phyloP scores from a whole-genome alignment of 768 basidiomycete genomes.

The Tylopilus vinaceipallidus region DNA sequence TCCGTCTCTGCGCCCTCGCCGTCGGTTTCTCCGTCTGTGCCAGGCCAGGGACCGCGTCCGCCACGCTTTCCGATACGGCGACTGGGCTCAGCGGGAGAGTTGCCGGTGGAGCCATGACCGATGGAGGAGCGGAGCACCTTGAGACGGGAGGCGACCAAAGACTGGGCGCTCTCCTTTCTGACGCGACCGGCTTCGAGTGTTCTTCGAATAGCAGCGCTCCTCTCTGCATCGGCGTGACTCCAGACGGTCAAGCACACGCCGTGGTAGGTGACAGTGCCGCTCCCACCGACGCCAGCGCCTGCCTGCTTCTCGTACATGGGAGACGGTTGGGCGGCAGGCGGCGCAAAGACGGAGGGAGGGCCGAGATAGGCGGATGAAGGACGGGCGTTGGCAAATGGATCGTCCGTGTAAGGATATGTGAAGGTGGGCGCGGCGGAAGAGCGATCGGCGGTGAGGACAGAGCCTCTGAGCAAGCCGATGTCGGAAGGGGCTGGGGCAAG shows the following conservation, averaged over 20 bases:
- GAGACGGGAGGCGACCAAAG: constrained; percentile 63
- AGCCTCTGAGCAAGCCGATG: constrained; percentile 58
- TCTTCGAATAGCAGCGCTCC: constrained; percentile 78
- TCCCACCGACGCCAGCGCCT: constrained; percentile 36
- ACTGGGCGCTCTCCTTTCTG: constrained; percentile 79
- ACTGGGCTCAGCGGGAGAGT: constrained; percentile 49
- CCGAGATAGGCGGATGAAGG: constrained; percentile 82
- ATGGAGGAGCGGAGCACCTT: constrained; percentile 59
- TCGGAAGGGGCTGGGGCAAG: constrained; percentile 73
- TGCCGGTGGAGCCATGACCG: constrained; percentile 40
- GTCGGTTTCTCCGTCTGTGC: constrained; percentile 67
- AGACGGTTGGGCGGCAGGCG: constrained; percentile 27
- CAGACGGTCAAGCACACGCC: constrained; percentile 94
- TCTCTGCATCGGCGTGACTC: constrained; percentile 91
- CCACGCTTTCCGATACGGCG: constrained; percentile 59
- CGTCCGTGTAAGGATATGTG: constrained; percentile 70
- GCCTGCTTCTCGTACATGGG: constrained; percentile 34
- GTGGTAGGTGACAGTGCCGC: constrained; percentile 63
- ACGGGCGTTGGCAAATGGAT: constrained; percentile 64
- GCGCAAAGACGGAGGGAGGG: constrained; percentile 60
- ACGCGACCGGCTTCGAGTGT: constrained; percentile 77
- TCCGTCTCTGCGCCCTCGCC: constrained; percentile 70
- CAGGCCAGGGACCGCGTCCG: constrained; percentile 71
- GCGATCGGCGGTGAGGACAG: constrained; percentile 66
- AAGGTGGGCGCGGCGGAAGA: constrained; percentile 67